phyloP scores from a whole-genome alignment of 78 protist species.

The slime mould (Dictyostelium discoideum) region DNA sequence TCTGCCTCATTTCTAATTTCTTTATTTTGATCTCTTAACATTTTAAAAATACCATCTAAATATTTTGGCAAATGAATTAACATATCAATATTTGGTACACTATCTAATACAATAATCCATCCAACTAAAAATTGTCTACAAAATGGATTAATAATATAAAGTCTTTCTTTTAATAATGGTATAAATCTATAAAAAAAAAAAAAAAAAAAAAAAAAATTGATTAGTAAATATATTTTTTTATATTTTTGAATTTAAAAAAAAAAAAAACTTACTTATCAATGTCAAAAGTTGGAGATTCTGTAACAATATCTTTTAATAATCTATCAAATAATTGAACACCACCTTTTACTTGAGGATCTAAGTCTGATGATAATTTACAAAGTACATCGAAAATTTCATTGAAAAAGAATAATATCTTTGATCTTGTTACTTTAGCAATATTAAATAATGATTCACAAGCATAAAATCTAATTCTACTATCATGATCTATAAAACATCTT shows the following conservation, averaged over 20 bases:
- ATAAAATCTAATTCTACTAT: constrained; percentile 93
- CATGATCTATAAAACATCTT: constrained; percentile 77
- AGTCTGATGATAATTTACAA: constrained; percentile 94
- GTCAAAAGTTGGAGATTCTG: constrained; percentile 87
- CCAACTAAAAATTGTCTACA: constrained; percentile 88
- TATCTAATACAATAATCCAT: constrained; percentile 91
- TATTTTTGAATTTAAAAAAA: no score
- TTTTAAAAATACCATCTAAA: constrained; percentile 93
- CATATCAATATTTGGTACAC: constrained; percentile 91
- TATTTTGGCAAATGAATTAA: constrained; percentile 89
- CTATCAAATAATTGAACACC: constrained; percentile 95
- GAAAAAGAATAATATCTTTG: constrained; percentile 83
- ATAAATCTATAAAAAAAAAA: constrained; percentile 42
- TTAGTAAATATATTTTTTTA: no score
- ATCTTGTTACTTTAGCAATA: constrained; percentile 93
- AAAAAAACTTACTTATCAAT: constrained; percentile 48
- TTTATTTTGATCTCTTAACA: constrained; percentile 89
- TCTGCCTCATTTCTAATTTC: constrained; percentile 86
- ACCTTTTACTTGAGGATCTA: constrained; percentile 90
- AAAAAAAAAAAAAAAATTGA: no score
- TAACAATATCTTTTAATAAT: constrained; percentile 94
- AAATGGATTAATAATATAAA: constrained; percentile 79
- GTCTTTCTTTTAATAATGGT: constrained; percentile 76
- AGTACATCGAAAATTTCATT: constrained; percentile 94
- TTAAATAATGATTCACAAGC: constrained; percentile 98